Percentiles rank a stretch among this genome's conserved stretches.
phyloP scores from a whole-genome alignment of 1,284 basidiomycete species.

The Ganoderma lingzhi region DNA sequence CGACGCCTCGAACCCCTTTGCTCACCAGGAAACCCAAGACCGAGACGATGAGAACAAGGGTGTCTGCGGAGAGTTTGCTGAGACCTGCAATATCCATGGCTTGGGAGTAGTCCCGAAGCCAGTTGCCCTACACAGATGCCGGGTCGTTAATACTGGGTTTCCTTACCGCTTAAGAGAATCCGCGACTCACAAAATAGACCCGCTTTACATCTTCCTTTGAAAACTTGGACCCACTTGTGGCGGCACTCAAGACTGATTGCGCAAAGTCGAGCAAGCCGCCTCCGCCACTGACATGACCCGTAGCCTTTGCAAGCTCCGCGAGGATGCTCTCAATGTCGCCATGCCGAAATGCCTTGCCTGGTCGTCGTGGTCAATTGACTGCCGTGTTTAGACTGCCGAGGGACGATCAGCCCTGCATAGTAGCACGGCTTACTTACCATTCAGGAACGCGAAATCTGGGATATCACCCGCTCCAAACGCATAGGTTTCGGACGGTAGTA shows the following conservation, averaged over 20 bases:
- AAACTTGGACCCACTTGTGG: slow-evolving; percentile 60
- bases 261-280: slow-evolving; percentile 59
- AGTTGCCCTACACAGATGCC: slow-evolving; percentile 57
- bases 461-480: slow-evolving; percentile 71
- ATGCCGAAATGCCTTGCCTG: slow-evolving; percentile 79
- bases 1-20: slow-evolving; percentile 1
- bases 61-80: slow-evolving; percentile 67
- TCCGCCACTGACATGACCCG: slow-evolving; percentile 51
- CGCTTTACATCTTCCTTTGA: slow-evolving; percentile 64
- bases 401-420: slow-evolving; percentile 17
- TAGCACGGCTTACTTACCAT: slow-evolving; percentile 47
- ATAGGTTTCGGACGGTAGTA: slow-evolving; percentile 54
- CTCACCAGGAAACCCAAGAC: slow-evolving; percentile 76
- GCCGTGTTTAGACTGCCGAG: slow-evolving; percentile 17
- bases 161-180: slow-evolving; percentile 2
- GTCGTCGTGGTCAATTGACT: slow-evolving; percentile 5
- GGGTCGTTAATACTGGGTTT: slow-evolving; percentile 1
- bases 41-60: slow-evolving; percentile 77
- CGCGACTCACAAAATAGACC: slow-evolving; percentile 65
- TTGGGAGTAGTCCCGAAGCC: slow-evolving; percentile 72
- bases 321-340: slow-evolving; percentile 77
- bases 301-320: slow-evolving; percentile 63
- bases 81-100: slow-evolving; percentile 84
- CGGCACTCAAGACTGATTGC: slow-evolving; percentile 52
- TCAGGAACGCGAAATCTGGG: slow-evolving; percentile 67